Base-by-base conservation (phyloP, 805 yeast genomes). In the Brettanomyces sp. region DNA sequence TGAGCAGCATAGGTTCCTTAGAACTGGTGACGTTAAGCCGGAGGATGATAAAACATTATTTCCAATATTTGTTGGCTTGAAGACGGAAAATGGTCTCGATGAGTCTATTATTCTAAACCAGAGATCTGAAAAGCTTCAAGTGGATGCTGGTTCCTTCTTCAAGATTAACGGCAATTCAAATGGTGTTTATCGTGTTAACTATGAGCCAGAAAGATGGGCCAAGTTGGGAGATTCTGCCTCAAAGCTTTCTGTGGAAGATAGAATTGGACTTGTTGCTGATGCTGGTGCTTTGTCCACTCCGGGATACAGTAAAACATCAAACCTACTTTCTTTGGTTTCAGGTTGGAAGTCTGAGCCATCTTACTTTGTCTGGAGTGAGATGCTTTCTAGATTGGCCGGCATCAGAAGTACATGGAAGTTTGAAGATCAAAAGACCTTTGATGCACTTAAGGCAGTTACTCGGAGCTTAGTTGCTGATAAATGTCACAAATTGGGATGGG, bases 401-500 rank as follows among this genome's bases (percentile, higher is more conserved):
- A 49, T 63, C 35, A 58, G 54, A 43, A 45, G 55, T 18, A 63
- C 64, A 2, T 62, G 63, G 61, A 41, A 74, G 52, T 74, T 71
- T 54, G 72, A 67, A 53, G 64, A 66, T 43, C 63, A 61, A 36
- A 53, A 55, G 18, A 52, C 65, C 14, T 56, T 57, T 14, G 44
- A 54, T 13, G 64, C 62, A 5, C 59, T 73, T 45, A 59, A 58
- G 11, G 49, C 55, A 3, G 70, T 74, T 45, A 56, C 55, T 45
- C 61, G 49, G 42, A 59, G 53, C 5, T 47, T 62, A 37, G 64
- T 60, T 22, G 24, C 53, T 22, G 55, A 48, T 6, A 60, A 54
- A 43, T 51, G 55, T 28, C 62, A 62, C 59, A 80, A 77, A 25
- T 73, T 83, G 25, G 85, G 93, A n/a, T 96, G 89, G 70, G 77